Evolutionary conservation across 2,329 filamentous ascomycete species (phyloP), one percentile per base, ranked within the genome.

Genomic region (Raffaelea arxii): DNA sequence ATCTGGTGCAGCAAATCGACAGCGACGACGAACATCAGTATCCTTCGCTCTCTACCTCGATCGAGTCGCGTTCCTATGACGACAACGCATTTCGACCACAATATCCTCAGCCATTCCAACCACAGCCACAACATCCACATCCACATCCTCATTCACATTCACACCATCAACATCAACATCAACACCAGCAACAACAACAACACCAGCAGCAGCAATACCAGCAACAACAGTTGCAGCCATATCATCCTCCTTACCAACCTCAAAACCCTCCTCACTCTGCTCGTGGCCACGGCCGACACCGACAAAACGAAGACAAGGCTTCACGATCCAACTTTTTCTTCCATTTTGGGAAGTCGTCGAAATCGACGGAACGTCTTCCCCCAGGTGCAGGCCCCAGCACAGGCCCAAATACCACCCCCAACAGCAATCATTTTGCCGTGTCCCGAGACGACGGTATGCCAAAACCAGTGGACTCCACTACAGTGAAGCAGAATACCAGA

Each of bases 261-360:
- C 47, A 40, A 50, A 51, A 51, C 43, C 51, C 54, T 41, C 24
- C 39, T n/a, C n/a, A n/a, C n/a, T n/a, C n/a, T n/a, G n/a, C n/a
- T n/a, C n/a, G n/a, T n/a, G 46, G 38, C 27, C 53, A 49, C 48
- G 44, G 48, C 50, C 49, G 56, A 43, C 46, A 43, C 39, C 48
- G 51, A 48, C 56, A 61, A 53, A 67, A 65, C 55, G 65, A 61
- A 53, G 65, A 62, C 44, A 71, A 68, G 54, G 53, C 63, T n/a
- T 64, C 67, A 48, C 73, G 70, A 56, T 66, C 67, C 55, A 67
- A 68, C 53, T 74, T 75, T 59, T 64, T 66, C 48, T 73, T 74
- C 55, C 67, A 71, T 57, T 74, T 75, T 58, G 66, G 63, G 51
- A 75, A 74, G 54, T 59, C 60, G 21, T 61, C 65, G 53, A 71